phyloP scores from a whole-genome alignment of 306 rosid species.

The Gynostemma pentaphyllum region DNA sequence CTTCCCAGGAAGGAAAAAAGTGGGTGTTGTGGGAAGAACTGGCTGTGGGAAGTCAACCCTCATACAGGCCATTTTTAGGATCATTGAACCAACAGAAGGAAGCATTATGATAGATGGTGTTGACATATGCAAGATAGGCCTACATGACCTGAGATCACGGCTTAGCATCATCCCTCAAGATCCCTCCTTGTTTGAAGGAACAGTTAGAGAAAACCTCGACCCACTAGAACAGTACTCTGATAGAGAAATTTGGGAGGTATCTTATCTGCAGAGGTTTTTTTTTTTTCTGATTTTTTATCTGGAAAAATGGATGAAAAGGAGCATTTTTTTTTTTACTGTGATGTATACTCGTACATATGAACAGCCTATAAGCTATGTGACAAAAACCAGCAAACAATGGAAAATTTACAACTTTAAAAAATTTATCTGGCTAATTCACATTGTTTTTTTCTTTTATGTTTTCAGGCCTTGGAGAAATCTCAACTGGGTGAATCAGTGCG shows the following conservation, averaged over 20 bases:
- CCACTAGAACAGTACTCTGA: constrained; percentile 64
- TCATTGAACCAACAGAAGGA: constrained; percentile 83
- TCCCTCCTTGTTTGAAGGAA: constrained; percentile 83
- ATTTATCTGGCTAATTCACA: neutral
- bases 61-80: constrained; percentile 84
- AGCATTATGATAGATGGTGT: constrained; percentile 62
- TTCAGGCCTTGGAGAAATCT: constrained; percentile 79
- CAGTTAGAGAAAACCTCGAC: constrained; percentile 78
- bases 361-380: neutral
- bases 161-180: constrained; percentile 95
- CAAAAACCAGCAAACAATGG: neutral
- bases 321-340: neutral
- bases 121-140: constrained; percentile 72
- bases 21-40: constrained; percentile 91
- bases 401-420: neutral
- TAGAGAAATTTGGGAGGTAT: constrained; percentile 72
- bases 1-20: constrained; percentile 77
- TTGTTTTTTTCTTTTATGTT: neutral
- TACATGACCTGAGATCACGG: constrained; percentile 81
- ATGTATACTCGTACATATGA: neutral
- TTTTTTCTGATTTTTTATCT: too few relatives aligned
- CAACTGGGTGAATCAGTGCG: constrained; percentile 68
- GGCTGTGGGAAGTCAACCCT: constrained; percentile 97
- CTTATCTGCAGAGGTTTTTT: too few relatives aligned
- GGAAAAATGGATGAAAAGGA: neutral